Conservation (phyloP, 192 early-diverging fungal species). For the Nowakowskiella sp. region DNA sequence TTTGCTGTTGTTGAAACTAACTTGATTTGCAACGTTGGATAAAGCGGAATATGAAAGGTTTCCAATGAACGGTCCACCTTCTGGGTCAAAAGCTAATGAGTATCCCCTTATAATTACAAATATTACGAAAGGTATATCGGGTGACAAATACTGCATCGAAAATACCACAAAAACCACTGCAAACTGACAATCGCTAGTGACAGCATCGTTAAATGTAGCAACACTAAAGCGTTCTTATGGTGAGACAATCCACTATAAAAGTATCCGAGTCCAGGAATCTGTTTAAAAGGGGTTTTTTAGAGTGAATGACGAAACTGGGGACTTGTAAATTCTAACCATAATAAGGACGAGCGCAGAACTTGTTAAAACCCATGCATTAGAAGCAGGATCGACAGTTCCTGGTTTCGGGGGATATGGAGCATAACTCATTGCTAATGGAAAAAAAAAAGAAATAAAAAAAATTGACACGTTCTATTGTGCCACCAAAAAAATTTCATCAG, state of each 20-base stretch:
- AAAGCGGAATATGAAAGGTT: neutral
- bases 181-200: neutral
- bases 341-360: neutral
- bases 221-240: neutral
- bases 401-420: no score
- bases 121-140: neutral
- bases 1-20: neutral
- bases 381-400: neutral
- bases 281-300: neutral
- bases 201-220: neutral
- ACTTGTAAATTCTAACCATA: neutral
- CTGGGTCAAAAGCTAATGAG: neutral
- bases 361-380: neutral
- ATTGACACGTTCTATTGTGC: no score
- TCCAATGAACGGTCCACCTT: neutral
- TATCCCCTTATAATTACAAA: neutral
- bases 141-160: neutral
- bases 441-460: no score
- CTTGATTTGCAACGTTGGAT: neutral
- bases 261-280: neutral
- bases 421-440: no score
- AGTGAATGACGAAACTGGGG: neutral
- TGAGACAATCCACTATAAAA: neutral
- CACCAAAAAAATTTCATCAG: no score
- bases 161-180: neutral